Conservation (phyloP, 768 basidiomycete species). For the Xanthoconium stramineum region DNA sequence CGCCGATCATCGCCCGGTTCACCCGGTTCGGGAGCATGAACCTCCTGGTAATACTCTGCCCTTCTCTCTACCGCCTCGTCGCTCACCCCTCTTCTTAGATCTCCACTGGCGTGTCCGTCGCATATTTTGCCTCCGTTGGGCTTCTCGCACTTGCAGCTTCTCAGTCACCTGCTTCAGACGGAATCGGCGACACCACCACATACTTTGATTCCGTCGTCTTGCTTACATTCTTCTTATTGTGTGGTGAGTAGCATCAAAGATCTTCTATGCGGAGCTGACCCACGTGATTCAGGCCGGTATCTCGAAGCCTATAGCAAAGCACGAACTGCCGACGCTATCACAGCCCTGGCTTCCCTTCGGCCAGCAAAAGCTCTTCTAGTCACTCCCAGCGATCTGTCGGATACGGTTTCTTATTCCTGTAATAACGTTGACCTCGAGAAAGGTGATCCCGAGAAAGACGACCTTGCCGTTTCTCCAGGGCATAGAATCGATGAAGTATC, state of each 20-base stretch:
- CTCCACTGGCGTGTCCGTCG: conserved; percentile 67
- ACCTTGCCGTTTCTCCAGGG: conserved; percentile 15
- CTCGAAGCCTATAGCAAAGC: conserved; percentile 66
- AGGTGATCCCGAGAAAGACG: conserved; percentile 28
- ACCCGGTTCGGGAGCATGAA: conserved; percentile 86
- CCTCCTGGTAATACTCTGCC: conserved; percentile 48
- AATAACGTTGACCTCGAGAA: conserved; percentile 37
- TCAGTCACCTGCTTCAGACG: conserved; percentile 34
- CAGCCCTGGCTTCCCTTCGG: conserved; percentile 59
- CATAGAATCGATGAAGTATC: conserved; percentile 40
- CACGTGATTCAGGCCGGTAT: conserved; percentile 46
- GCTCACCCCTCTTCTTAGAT: conserved; percentile 30
- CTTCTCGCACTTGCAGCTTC: conserved; percentile 59
- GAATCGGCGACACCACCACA: conserved; percentile 53
- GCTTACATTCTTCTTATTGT: conserved; percentile 74
- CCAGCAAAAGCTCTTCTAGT: conserved; percentile 62
- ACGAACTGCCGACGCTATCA: conserved; percentile 72
- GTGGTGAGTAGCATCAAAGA: conserved; percentile 40
- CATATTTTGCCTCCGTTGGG: conserved; percentile 74
- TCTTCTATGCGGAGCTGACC: not conserved
- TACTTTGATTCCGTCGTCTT: conserved; percentile 85
- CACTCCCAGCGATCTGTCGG: conserved; percentile 16
- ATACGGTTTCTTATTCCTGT: conserved; percentile 1
- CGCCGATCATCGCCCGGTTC: conserved; percentile 54
- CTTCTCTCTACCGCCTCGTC: not conserved